These are phyloP conservation scores for Candida coleopterorum DNA, from an alignment of 805 yeast species.

Conservation along the genomic window DNA sequence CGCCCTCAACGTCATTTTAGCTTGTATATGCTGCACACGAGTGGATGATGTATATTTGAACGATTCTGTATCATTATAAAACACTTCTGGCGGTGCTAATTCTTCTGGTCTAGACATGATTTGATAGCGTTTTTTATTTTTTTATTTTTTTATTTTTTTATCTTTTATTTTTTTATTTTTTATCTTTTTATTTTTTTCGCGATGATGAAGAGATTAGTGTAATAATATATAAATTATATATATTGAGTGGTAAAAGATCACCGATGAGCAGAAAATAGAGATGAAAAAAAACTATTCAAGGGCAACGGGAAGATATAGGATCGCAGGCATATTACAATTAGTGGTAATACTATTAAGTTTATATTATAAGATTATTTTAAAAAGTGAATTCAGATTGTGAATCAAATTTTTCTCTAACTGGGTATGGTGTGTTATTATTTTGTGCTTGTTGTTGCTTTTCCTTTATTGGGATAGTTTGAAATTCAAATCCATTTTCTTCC, in stretches of 20 bases:
- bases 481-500: constrained; percentile 13
- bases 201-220: neutral
- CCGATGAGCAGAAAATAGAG: no score
- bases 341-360: no score
- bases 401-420: constrained; percentile 13
- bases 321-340: no score
- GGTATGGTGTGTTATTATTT: constrained; percentile 1
- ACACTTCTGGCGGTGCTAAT: constrained; percentile 93
- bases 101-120: constrained; percentile 94
- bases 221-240: no score
- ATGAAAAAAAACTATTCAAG: neutral
- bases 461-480: constrained; percentile 3
- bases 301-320: no score
- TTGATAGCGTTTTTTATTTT: neutral
- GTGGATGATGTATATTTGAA: constrained; percentile 86
- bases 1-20: constrained; percentile 94
- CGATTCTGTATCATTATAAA: constrained; percentile 88
- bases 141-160: no score
- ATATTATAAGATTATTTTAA: constrained; percentile 7
- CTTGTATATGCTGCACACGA: constrained; percentile 97
- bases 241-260: no score
- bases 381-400: constrained; percentile 22
- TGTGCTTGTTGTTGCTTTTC: neutral
- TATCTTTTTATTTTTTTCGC: neutral
- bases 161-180: neutral